Conservation (phyloP, 2,329 filamentous ascomycete species). For the Cladophialophora yegresii region DNA sequence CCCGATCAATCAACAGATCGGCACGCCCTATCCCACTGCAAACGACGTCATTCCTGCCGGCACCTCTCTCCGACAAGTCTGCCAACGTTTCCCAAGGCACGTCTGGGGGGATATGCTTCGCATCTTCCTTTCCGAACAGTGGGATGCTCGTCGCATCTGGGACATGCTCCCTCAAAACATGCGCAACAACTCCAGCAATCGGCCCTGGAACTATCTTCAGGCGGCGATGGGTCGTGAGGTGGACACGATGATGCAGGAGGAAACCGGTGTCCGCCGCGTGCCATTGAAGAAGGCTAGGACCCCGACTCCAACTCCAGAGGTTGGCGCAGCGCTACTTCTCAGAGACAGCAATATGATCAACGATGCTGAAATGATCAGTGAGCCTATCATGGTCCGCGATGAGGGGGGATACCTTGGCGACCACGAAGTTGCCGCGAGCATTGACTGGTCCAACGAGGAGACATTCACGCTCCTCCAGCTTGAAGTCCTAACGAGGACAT, state of each 20-base stretch:
- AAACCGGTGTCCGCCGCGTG: constrained; percentile 15
- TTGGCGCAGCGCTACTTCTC: neutral
- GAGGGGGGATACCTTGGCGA: neutral
- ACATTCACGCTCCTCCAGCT: neutral
- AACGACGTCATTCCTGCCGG: constrained; percentile 24
- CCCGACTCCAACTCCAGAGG: neutral
- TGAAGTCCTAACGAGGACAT: neutral
- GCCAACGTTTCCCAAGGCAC: constrained; percentile 30
- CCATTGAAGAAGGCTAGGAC: neutral
- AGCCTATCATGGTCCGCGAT: neutral
- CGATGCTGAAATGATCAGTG: neutral
- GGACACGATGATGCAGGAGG: constrained; percentile 25
- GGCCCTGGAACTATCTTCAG: constrained; percentile 36
- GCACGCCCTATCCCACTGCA: constrained; percentile 5
- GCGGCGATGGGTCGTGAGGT: constrained; percentile 29
- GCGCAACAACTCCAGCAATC: constrained; percentile 5
- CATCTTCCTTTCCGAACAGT: constrained; percentile 32
- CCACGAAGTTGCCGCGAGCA: neutral
- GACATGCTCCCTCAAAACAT: constrained; percentile 21
- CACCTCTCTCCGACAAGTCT: constrained; percentile 27
- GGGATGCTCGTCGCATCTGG: constrained; percentile 28
- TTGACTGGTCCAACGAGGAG: neutral
- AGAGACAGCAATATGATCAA: neutral
- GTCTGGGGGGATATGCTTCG: constrained; percentile 33
- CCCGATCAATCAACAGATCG: neutral